Percentiles rank a stretch among this genome's conserved stretches.
These are phyloP conservation scores for Bryoglossum gracile DNA, from an alignment of 495 filamentous ascomycete genomes.

Conservation along the genomic window DNA sequence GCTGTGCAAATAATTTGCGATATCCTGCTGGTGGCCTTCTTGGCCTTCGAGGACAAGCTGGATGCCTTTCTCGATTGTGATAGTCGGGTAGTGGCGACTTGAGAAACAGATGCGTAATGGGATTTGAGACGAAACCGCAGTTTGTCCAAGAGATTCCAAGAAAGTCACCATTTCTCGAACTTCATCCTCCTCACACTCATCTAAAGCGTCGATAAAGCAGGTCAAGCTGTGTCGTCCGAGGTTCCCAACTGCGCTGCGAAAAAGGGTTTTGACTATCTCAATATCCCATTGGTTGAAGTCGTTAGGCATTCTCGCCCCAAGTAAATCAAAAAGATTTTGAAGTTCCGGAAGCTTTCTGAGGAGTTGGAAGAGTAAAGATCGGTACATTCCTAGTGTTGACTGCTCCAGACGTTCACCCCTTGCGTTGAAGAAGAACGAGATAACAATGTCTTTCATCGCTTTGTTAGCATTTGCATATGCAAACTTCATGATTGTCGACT, in stretches of 20 bases:
- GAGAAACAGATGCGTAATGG: conserved; percentile 28
- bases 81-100: conserved; percentile 31
- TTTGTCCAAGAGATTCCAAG: conserved; percentile 18
- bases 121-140: conserved; percentile 6
- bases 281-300: conserved; percentile 17
- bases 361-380: conserved; percentile 38
- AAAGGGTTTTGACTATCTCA: not conserved
- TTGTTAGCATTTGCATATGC: conserved; percentile 1
- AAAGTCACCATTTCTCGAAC: conserved; percentile 21
- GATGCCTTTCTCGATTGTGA: conserved; percentile 20
- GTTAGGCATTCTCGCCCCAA: not conserved
- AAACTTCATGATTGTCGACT: conserved; percentile 46
- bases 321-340: conserved; percentile 22
- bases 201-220: conserved; percentile 29
- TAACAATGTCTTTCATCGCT: conserved; percentile 8
- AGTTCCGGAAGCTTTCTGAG: conserved; percentile 24
- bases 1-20: conserved; percentile 22
- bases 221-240: conserved; percentile 14
- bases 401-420: conserved; percentile 42
- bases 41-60: conserved; percentile 25
- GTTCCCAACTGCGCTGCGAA: conserved; percentile 3
- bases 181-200: conserved; percentile 29
- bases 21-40: conserved; percentile 23
- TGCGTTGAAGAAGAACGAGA: conserved; percentile 44
- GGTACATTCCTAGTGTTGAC: conserved; percentile 47